Evolutionary conservation across 345 rosid genomes (phyloP).

Genomic region (Cardamine occulta): DNA sequence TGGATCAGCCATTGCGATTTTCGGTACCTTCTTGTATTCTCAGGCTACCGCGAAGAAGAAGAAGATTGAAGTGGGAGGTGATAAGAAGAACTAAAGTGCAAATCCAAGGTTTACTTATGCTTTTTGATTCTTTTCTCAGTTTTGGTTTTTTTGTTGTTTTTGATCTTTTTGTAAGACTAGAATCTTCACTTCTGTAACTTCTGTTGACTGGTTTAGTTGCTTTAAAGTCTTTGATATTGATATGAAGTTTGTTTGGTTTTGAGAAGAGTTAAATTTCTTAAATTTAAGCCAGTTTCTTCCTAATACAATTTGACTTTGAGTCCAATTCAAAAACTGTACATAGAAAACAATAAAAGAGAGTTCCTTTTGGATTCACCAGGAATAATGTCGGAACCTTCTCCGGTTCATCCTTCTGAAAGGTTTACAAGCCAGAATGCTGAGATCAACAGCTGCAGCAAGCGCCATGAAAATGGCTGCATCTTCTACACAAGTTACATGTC

Average conservation of each 20-base stretch:
- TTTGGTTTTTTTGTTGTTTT: slow-evolving; percentile 24
- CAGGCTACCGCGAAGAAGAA: slow-evolving; percentile 79
- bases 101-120: background rate
- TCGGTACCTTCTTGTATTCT: slow-evolving; percentile 88
- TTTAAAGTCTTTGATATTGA: slow-evolving; percentile 19
- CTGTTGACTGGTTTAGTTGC: slow-evolving; percentile 23
- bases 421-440: slow-evolving; percentile 90
- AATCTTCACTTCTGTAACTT: slow-evolving; percentile 26
- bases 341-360: slow-evolving; percentile 12
- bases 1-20: slow-evolving; percentile 87
- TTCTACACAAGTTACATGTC: slow-evolving; percentile 90
- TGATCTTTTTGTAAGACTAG: slow-evolving; percentile 12
- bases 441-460: slow-evolving; percentile 93
- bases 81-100: slow-evolving; percentile 51
- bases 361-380: slow-evolving; percentile 40
- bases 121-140: slow-evolving; percentile 17
- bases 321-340: slow-evolving; percentile 43
- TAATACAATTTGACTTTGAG: slow-evolving; percentile 34
- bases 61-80: slow-evolving; percentile 43
- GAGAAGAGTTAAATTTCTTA: slow-evolving; percentile 19
- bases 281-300: slow-evolving; percentile 35
- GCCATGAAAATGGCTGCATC: slow-evolving; percentile 98
- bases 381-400: slow-evolving; percentile 66
- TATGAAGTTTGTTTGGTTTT: slow-evolving; percentile 21
- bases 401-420: slow-evolving; percentile 75